A percentile compares a stretch with the other conserved stretches of the same genome.
These are phyloP conservation scores for Talaromyces wortmannii DNA, from an alignment of 495 filamentous ascomycete genomes.

Conservation along the genomic window DNA sequence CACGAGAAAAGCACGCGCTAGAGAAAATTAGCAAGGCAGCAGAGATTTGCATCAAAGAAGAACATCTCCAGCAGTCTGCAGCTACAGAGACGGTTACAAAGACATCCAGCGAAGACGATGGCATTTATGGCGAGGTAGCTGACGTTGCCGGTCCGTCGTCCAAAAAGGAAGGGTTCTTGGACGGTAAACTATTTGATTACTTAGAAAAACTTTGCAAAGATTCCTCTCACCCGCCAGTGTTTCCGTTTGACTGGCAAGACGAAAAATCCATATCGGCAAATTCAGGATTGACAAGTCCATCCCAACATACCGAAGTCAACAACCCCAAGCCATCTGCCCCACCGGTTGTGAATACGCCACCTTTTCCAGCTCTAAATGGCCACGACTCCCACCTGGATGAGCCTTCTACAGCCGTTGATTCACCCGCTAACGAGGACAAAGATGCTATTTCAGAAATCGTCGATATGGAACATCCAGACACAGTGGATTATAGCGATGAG, in stretches of 20 bases:
- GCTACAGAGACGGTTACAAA: background rate
- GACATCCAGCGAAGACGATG: background rate
- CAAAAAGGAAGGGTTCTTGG: background rate
- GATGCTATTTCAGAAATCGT: slow-evolving; percentile 5
- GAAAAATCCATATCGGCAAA: background rate
- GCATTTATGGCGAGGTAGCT: background rate
- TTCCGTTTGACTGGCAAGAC: background rate
- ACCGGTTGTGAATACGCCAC: background rate
- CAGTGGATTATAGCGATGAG: slow-evolving; percentile 10
- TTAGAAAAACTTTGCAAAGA: background rate
- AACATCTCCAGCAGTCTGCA: background rate
- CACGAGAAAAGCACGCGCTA: slow-evolving; percentile 18
- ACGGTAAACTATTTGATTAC: background rate
- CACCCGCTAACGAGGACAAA: background rate
- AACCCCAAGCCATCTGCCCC: background rate
- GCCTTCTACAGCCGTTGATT: background rate
- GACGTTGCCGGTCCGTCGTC: background rate
- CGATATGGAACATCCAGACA: slow-evolving; percentile 26
- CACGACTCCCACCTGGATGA: background rate
- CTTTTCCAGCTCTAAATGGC: background rate
- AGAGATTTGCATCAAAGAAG: background rate
- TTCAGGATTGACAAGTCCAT: background rate
- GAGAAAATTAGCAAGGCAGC: slow-evolving; percentile 37
- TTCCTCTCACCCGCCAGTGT: background rate
- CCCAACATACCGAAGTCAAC: background rate